Base-by-base conservation (phyloP, 768 basidiomycete species). In the Pisolithus marmoratus region DNA sequence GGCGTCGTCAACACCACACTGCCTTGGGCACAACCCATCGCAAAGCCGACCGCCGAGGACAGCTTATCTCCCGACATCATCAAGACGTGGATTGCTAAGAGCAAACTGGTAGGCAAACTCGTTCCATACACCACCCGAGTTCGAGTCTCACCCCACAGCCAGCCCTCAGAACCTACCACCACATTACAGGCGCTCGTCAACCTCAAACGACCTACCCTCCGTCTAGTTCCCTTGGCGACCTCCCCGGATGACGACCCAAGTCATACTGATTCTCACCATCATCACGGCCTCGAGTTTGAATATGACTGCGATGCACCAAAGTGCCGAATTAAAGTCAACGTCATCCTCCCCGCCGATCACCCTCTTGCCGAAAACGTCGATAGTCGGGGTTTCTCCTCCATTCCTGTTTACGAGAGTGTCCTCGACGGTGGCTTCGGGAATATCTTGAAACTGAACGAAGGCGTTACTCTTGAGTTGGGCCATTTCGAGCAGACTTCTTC, bases 141-240 rank as follows among this genome's bases (percentile, higher is more conserved):
- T 31, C 46, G 22, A 36, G 50, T 19, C 27, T 29, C 7, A 37
- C 48, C 8, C 37, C 40, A 19, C 20, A 17, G 1, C 15, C 58
- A 92, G 90, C 67, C 82, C 27, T 78, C 84, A 9, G 87, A 92
- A 61, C 83, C 93, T 0, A 95, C 94, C 0, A 97, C 94, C 0
- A 95, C 94, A 2, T 75, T 97, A 0, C 94, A 96, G 70, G 94
- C 94, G 0, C 78, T 94, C 31, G 93, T 96, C 57, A 97, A 96
- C 64, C 82, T 96, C 59, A 95, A 94, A 64, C 82, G 94, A 5
- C 94, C 94, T 1, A 84, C 90, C 1, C 77, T 97, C 31, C 80
- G 85, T 12, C 79, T 94, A 4, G 84, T 83, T 8, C 90, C 85
- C 1, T 72, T 88, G 19, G 60, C 75, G 4, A 59, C 68, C 20